phyloP scores from a whole-genome alignment of 2,329 filamentous ascomycete genomes.

The Aureobasidium lini region DNA sequence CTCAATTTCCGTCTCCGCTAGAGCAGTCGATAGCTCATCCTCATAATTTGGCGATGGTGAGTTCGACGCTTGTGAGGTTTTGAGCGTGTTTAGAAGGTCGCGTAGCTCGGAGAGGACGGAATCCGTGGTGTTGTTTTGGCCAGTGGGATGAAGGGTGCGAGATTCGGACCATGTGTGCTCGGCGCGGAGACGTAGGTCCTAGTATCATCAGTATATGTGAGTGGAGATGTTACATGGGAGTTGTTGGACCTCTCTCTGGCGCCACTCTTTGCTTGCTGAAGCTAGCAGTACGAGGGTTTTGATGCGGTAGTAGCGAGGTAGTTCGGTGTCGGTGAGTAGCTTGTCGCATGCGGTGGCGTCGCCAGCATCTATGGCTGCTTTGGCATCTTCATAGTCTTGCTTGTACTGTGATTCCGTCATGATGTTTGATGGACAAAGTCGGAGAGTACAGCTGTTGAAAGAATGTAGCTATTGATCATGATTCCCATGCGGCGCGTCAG shows the following conservation, averaged over 20 bases:
- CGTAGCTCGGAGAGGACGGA: background rate
- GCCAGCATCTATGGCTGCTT: background rate
- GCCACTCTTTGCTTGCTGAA: conserved; percentile 1
- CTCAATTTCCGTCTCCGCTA: conserved; percentile 3
- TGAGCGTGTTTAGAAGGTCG: background rate
- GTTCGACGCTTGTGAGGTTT: background rate
- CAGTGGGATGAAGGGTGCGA: background rate
- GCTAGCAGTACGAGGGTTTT: background rate
- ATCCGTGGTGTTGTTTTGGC: conserved; percentile 1
- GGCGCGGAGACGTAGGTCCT: background rate
- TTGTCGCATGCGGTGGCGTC: background rate
- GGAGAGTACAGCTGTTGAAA: background rate
- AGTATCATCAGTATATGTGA: background rate
- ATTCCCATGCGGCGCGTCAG: too few species aligned
- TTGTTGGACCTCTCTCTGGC: background rate
- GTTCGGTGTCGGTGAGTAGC: background rate
- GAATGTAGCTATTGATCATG: background rate
- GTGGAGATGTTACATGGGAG: background rate
- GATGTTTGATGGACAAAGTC: background rate
- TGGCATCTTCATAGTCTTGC: background rate
- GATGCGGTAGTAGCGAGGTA: conserved; percentile 11
- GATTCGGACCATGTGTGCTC: conserved; percentile 4
- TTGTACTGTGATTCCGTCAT: background rate
- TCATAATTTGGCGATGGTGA: background rate
- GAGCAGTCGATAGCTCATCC: background rate